Percentiles rank a stretch among this genome's conserved stretches.
Conservation (phyloP, 2,329 filamentous ascomycete species). For the Fusarium virguliforme region DNA sequence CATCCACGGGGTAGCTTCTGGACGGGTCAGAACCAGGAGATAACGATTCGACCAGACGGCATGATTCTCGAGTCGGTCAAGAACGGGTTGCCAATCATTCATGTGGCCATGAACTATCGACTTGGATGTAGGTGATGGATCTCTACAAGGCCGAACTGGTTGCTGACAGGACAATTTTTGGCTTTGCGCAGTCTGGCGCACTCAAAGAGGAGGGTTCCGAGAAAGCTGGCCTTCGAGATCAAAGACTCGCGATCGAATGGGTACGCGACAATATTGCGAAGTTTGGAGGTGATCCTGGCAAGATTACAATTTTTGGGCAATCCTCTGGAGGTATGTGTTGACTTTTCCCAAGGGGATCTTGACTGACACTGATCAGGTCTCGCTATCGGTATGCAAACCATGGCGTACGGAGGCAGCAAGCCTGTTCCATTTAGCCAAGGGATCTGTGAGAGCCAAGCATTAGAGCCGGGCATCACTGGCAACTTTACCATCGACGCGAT, state of each 20-base stretch:
- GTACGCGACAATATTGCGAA: background rate
- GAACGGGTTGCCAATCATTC: background rate
- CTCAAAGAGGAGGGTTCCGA: background rate
- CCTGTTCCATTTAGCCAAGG: background rate
- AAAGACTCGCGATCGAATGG: background rate
- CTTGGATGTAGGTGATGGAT: background rate
- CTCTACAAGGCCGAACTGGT: no score
- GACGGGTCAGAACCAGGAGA: background rate
- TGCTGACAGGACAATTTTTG: background rate
- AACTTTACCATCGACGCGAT: background rate
- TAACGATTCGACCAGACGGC: background rate
- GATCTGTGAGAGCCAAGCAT: background rate
- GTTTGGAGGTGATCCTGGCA: background rate
- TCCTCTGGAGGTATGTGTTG: background rate
- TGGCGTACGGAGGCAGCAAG: background rate
- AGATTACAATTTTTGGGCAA: background rate
- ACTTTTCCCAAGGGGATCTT: no score
- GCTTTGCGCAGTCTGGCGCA: background rate
- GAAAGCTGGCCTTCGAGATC: background rate
- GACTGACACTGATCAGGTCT: background rate
- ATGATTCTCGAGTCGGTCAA: background rate
- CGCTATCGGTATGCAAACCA: background rate
- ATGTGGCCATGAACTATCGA: slow-evolving; percentile 1
- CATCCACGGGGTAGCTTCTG: slow-evolving; percentile 8
- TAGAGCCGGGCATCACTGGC: background rate